Percentiles rank a stretch among this genome's conserved stretches.
phyloP scores from a whole-genome alignment of 805 yeast species.

The Pichia thaimueangensis region DNA sequence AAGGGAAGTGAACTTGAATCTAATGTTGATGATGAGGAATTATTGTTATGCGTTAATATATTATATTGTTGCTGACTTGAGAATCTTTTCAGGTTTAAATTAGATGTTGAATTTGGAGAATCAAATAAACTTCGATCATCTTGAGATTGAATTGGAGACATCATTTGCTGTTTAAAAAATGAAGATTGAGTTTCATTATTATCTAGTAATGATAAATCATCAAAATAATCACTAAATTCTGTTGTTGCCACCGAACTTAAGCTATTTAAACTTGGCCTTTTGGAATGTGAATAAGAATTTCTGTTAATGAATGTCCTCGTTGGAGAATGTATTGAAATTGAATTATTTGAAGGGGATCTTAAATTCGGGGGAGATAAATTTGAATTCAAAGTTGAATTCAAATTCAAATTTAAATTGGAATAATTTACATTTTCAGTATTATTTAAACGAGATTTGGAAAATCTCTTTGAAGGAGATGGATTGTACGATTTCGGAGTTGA shows the following conservation, averaged over 20 bases:
- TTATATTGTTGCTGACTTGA: background rate
- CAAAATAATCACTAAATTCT: background rate
- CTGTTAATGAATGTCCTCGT: background rate
- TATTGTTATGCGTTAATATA: background rate
- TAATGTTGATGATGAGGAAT: background rate
- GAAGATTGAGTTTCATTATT: background rate
- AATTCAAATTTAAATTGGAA: background rate
- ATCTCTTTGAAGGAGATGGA: slow-evolving; percentile 3
- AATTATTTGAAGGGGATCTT: slow-evolving; percentile 3
- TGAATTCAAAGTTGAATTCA: background rate
- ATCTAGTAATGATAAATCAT: background rate
- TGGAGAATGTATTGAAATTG: no score
- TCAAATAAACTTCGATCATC: background rate
- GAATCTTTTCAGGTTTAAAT: no score
- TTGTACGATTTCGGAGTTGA: background rate
- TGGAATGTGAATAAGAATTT: no score
- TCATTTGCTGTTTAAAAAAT: slow-evolving; percentile 11
- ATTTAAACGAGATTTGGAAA: background rate
- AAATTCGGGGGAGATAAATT: background rate
- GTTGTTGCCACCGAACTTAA: background rate
- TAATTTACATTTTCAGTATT: slow-evolving; percentile 1
- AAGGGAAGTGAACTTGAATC: slow-evolving; percentile 16
- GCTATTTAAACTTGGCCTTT: slow-evolving; percentile 1
- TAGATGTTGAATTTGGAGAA: background rate
- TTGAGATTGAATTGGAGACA: slow-evolving; percentile 5